Evolutionary conservation across 106 monocot species (phyloP), one percentile per base, ranked within the genome.

Genomic region (Triglochin maritima): DNA sequence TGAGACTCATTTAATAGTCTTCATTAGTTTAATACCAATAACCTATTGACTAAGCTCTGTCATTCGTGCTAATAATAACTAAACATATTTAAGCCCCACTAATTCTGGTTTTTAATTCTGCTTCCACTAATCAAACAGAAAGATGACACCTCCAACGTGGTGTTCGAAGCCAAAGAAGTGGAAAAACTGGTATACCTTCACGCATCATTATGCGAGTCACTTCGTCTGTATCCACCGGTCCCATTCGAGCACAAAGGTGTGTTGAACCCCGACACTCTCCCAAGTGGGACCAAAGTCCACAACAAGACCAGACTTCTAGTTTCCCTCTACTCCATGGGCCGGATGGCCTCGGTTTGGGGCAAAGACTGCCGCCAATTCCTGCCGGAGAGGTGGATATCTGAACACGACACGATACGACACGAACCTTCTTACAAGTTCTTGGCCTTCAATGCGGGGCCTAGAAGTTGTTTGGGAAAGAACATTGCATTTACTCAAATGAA

Each of bases 291-390:
- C 7, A 48, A 56, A 45, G 76, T 74, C 13, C 11, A 55, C 55
- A 3, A 9, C 13, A 4, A n/a, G 55, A 62, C 62, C 9, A 42
- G 62, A 62, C 62, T 62, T 11, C 44, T 65, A 15, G 44, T 87
- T 42, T 77, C 66, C 0, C 54, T 69, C 6, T 88, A 88, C 51
- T 14, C 77, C 2, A 87, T 82, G 84, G 87, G 48, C 13, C 77
- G 84, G 63, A 73, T 82, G 82, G 78, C 82, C 47, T 70, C 73
- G 9, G 56, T 92, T 1, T 92, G 91, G 91, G 87, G 91, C 6
- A 70, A 83, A 41, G 88, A 92, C 49, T 88, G 92, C 80, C 8
- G 44, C 41, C 79, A 77, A 41, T 92, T 83, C 64, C 62, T 46
- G 64, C 88, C 88, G 17, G 88, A 83, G 69, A 56, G 85, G 47